Base-by-base conservation (phyloP, 1,139 yeast genomes). In the Scheffersomyces stambukii region DNA sequence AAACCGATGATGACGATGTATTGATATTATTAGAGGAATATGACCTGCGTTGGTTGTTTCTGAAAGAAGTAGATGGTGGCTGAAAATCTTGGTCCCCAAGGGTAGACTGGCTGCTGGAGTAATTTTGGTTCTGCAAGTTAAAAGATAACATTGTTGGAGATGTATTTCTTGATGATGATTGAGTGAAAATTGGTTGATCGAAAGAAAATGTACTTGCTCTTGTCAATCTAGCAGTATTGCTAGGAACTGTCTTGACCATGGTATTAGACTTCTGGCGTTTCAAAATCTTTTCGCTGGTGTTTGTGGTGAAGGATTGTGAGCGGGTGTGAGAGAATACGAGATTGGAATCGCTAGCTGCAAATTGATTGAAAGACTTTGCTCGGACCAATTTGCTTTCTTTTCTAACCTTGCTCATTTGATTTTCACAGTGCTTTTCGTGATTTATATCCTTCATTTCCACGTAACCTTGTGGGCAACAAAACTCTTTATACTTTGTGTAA, bases 391-490 rank as follows among this genome's bases (percentile, higher is more conserved):
- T 77, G 27, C 66, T 57, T 38, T 75, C 81, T 37, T 68, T 69
- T 44, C 91, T 70, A 41, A 86, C 79, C 48, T 75, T 70, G 46
- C 72, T 70, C 70, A 91, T 60, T 43, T 84, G 89, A 10, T 67
- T 64, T 48, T 85, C 94, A 50, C 95, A 81, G 21, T 75, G 63
- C 25, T 64, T 64, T 40, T 72, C 70, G 54, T 78, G 82, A 40
- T 75, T 74, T 19, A 72, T 67, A 47, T 89, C 89, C 45, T 82
- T 79, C 98, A 91, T 91, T 45, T 80, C 93, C 30, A 88, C 77
- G 51, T 91, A 89, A 33, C 75, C 77, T 44, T 75, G 82, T 2
- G 96, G 96, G 36, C 52, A 64, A 51, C 96, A 86, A 27, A 74
- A 61, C 13, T 53, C 49, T 32, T 66, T 61, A 48, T 63, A 72